Evolutionary conservation across 352 stramenopile genomes (phyloP), one percentile per base, ranked within the genome.

Genomic region (Poterioochromonas sp.): DNA sequence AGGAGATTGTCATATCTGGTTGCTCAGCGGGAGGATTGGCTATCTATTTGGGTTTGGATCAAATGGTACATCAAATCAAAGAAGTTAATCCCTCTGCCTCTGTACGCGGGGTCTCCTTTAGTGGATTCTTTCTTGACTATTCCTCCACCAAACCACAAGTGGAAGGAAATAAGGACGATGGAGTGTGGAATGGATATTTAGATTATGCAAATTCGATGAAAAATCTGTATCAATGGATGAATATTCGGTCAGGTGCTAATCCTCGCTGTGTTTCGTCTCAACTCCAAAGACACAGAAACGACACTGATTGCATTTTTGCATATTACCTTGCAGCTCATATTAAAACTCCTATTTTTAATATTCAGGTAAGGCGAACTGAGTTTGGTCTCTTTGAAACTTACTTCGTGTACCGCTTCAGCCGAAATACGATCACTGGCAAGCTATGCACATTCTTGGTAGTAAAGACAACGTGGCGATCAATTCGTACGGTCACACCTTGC

Each of bases 381-480:
- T n/a, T 18, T 11, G 1, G 3, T 44, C 8, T 39, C 5, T 44
- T 32, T 26, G 32, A 18, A 3, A 1, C 41, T 69, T 43, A 34
- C 29, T 22, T 62, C 5, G 51, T 62, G 39, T 43, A 43, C 1
- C 41, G 2, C 8, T 69, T 5, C 29, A 74, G 65, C 40, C 65
- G 15, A 3, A 74, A 39, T 74, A 74, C 29, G 65, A 74, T 39
- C 32, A 32, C 12, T 74, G 65, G 65, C 65, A 74, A n/a, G 5
- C 53, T 12, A 26, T 58, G 15, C 65, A 74, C 40, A n/a, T 74
- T 51, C 12, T 37, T 51, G 29, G 29, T 44, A 34, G 65, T 18
- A 34, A 54, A 8, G 53, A 73, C 63, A 32, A 32, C 63, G 47
- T 26, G 3, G 20, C 15, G 5, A 3, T 3, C 34, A 5, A 20